phyloP scores from a whole-genome alignment of 768 basidiomycete species.

The Gyrodon lividus region DNA sequence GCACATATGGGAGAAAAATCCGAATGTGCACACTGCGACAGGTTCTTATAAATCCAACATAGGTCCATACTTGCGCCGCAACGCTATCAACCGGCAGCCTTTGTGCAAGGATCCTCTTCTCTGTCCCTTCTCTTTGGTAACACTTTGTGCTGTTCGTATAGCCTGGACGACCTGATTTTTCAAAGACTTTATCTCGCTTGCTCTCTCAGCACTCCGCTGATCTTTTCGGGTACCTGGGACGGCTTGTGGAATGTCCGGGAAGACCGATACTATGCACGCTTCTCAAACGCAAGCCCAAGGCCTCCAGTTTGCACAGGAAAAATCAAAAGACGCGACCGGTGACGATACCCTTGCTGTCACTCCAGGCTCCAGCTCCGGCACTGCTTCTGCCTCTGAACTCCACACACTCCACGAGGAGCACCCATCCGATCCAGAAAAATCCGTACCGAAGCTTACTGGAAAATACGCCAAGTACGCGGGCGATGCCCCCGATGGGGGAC shows the following conservation, averaged over 20 bases:
- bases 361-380: background rate
- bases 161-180: background rate
- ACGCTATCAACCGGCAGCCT: background rate
- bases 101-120: background rate
- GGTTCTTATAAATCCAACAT: background rate
- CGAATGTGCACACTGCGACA: background rate
- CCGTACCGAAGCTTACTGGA: background rate
- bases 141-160: background rate
- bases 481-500: slow-evolving; percentile 29
- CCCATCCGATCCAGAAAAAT: slow-evolving; percentile 8
- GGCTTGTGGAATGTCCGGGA: background rate
- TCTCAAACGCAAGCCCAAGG: background rate
- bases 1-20: background rate
- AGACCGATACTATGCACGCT: slow-evolving; percentile 1
- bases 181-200: background rate
- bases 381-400: background rate
- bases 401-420: slow-evolving; percentile 14
- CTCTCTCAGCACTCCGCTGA: background rate
- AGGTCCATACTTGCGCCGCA: background rate
- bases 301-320: background rate
- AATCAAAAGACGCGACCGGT: background rate
- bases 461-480: slow-evolving; percentile 20
- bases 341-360: too few relatives aligned
- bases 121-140: background rate
- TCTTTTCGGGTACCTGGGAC: background rate